Conservation (phyloP, 2,329 filamentous ascomycete genomes). For the Penicillium sp. region DNA sequence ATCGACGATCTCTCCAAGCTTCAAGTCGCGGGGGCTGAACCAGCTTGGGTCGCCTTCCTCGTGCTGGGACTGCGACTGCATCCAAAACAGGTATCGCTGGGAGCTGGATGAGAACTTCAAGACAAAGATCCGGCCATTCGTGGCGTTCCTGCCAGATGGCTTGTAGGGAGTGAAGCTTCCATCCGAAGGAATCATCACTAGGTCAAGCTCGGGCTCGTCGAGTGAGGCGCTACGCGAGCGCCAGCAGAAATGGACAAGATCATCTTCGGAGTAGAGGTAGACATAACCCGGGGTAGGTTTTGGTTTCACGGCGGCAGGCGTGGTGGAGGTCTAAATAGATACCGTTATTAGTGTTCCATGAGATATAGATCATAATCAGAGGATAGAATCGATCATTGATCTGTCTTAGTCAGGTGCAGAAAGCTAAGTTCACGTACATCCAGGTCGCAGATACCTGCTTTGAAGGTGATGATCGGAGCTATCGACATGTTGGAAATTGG, state of each 20-base stretch:
- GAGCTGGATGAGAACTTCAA: slow-evolving; percentile 93
- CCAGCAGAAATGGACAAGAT: slow-evolving; percentile 97
- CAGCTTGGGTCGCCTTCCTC: slow-evolving; percentile 67
- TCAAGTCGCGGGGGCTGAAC: slow-evolving; percentile 82
- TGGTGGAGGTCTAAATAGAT: slow-evolving; percentile 49
- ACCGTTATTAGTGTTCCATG: slow-evolving; percentile 11
- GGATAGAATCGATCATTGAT: slow-evolving; percentile 6
- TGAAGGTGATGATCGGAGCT: slow-evolving; percentile 88
- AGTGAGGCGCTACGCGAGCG: slow-evolving; percentile 70
- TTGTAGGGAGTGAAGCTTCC: slow-evolving; percentile 83
- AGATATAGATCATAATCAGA: not conserved
- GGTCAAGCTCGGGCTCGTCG: slow-evolving; percentile 75
- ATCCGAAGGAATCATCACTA: slow-evolving; percentile 91
- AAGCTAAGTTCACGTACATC: slow-evolving; percentile 60
- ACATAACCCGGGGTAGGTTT: slow-evolving; percentile 76
- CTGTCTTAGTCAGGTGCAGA: not conserved
- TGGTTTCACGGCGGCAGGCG: slow-evolving; percentile 71
- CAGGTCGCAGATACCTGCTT: slow-evolving; percentile 84
- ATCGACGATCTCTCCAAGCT: slow-evolving; percentile 85
- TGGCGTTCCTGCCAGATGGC: slow-evolving; percentile 62
- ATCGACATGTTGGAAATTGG: slow-evolving; percentile 66
- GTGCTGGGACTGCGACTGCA: slow-evolving; percentile 86
- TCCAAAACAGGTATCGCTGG: slow-evolving; percentile 90
- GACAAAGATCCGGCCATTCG: slow-evolving; percentile 85
- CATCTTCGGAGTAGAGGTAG: slow-evolving; percentile 91